Evolutionary conservation across 805 yeast genomes (phyloP).

Genomic region (Nadsonia fulvescens): DNA sequence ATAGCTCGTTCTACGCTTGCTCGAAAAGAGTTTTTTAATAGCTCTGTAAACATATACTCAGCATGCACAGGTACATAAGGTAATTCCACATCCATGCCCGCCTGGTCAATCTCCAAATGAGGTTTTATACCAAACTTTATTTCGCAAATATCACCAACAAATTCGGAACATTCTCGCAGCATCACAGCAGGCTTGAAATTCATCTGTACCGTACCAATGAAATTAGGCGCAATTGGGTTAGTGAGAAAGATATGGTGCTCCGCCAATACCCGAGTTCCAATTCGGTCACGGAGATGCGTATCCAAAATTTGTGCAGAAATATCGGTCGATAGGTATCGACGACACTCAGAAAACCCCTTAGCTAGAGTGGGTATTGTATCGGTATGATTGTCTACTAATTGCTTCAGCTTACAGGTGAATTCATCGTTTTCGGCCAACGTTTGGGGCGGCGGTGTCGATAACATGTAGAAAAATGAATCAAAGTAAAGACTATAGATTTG

Average conservation of each 20-base stretch:
- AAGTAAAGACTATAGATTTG: slow-evolving; percentile 58
- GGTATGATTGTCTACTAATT: slow-evolving; percentile 57
- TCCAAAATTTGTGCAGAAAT: slow-evolving; percentile 49
- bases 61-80: slow-evolving; percentile 79
- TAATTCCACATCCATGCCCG: slow-evolving; percentile 38
- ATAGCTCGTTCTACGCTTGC: slow-evolving; percentile 60
- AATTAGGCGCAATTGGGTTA: slow-evolving; percentile 25
- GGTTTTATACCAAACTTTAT: slow-evolving; percentile 70
- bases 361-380: slow-evolving; percentile 73
- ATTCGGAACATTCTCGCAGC: slow-evolving; percentile 44
- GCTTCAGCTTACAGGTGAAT: slow-evolving; percentile 34
- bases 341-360: slow-evolving; percentile 61
- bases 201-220: slow-evolving; percentile 50
- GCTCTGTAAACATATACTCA: slow-evolving; percentile 74
- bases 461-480: slow-evolving; percentile 39
- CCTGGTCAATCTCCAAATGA: slow-evolving; percentile 33
- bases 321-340: slow-evolving; percentile 25
- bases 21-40: slow-evolving; percentile 71
- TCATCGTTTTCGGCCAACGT: slow-evolving; percentile 34
- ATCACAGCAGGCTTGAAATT: slow-evolving; percentile 45
- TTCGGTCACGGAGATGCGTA: slow-evolving; percentile 63
- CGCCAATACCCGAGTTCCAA: slow-evolving; percentile 69
- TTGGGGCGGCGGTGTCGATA: slow-evolving; percentile 25
- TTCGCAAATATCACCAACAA: slow-evolving; percentile 68
- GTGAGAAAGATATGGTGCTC: slow-evolving; percentile 67